These are phyloP conservation scores for Xylaria telfairii DNA, from an alignment of 495 filamentous ascomycete species.

Conservation along the genomic window DNA sequence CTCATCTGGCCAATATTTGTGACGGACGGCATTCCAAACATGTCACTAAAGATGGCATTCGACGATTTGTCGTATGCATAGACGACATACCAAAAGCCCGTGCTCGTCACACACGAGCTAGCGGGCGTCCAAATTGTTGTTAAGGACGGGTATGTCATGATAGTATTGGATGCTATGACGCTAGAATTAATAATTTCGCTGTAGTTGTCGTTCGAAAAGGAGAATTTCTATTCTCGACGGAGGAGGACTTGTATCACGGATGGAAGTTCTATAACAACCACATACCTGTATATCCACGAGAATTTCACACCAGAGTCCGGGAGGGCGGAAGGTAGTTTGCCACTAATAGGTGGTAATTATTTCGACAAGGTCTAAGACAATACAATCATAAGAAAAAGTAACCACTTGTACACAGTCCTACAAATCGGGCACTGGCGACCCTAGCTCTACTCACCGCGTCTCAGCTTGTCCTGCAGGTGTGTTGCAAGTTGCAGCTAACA, in stretches of 20 bases:
- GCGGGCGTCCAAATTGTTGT: constrained; percentile 5
- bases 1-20: background rate
- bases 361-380: background rate
- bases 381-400: background rate
- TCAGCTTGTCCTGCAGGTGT: too few species aligned
- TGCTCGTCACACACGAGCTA: constrained; percentile 7
- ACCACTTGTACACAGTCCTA: too few species aligned
- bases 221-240: background rate
- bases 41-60: constrained; percentile 1
- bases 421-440: too few species aligned
- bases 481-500: too few species aligned
- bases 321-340: too few species aligned
- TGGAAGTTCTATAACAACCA: background rate
- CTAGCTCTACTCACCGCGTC: too few species aligned
- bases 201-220: background rate
- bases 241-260: background rate
- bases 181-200: background rate
- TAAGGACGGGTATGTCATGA: background rate
- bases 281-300: background rate
- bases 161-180: background rate
- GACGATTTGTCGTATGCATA: too few species aligned
- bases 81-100: constrained; percentile 12
- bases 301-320: background rate
- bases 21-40: constrained; percentile 12
- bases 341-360: background rate